Evolutionary conservation across 352 stramenopile species (phyloP), one percentile per base, ranked within the genome.

Genomic region (Aphanomyces euteiches): DNA sequence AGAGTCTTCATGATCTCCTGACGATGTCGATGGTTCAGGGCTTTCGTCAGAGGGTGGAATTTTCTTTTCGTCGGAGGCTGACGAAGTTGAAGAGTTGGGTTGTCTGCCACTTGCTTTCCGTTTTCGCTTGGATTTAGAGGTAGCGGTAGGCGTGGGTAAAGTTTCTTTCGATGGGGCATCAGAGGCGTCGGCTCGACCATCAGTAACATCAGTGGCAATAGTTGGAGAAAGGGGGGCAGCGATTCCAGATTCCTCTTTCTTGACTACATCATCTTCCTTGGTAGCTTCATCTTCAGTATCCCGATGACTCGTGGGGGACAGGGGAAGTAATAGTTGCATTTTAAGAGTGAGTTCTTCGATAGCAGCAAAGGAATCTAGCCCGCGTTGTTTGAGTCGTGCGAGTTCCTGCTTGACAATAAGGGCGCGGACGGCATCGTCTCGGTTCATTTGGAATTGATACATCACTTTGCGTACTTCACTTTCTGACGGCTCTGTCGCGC

Each of bases 331-430:
- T 43, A 79, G 75, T 64, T 83, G 82, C 87, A 95, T 93, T 72
- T 95, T 95, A 7, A 82, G 74, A 39, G 87, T 95, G 1, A 95
- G 75, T 72, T 92, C 78, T 63, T 90, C 84, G 68, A 95, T 95
- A 3, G 87, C 87, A n/a, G 85, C 87, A 47, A 93, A 90, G 36
- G 87, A 88, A 63, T 94, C 84, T 54, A 94, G 73, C 8, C 87
- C 87, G 60, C 90, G 79, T 2, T 79, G 75, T 68, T 93, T 94
- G 10, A 94, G 72, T 5, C 85, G 69, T 4, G 78, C 87, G 38
- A 94, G 83, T 79, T 94, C 87, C 78, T 94, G 85, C 74, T 94
- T 94, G 5, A 94, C 87, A 64, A 94, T 94, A 15, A 94, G 71
- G 19, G 87, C 87, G 36, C 87, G 87, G 59, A 92, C 82, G 1